Conservation (phyloP, 2,329 filamentous ascomycete species). For the Neofusicoccum parvum region DNA sequence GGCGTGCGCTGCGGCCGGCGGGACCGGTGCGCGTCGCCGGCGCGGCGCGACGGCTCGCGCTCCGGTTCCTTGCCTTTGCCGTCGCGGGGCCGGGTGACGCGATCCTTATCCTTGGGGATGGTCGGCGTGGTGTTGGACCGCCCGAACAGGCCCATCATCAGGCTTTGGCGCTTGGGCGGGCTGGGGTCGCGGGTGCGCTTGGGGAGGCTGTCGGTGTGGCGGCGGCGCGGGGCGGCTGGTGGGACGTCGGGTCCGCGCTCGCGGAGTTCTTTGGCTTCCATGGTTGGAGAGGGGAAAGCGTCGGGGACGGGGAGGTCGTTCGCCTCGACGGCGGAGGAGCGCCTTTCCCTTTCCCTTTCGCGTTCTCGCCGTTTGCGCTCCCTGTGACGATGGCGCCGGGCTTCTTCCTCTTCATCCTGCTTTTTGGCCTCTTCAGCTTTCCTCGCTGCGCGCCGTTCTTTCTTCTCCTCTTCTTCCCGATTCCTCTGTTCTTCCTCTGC, state of each 20-base stretch:
- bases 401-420: background rate
- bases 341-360: background rate
- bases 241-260: background rate
- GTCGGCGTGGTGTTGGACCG: background rate
- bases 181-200: background rate
- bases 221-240: conserved; percentile 2
- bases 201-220: background rate
- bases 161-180: background rate
- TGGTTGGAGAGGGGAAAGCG: background rate
- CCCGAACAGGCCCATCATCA: background rate
- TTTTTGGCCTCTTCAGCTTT: background rate
- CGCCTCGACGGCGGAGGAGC: background rate
- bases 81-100: background rate
- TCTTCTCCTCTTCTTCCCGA: background rate
- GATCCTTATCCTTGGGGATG: background rate
- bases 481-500: background rate
- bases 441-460: background rate
- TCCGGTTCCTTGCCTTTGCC: conserved; percentile 1
- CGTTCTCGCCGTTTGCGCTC: background rate
- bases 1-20: background rate
- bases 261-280: conserved; percentile 6
- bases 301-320: background rate
- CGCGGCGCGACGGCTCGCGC: background rate
- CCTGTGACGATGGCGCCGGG: background rate
- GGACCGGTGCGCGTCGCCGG: background rate